Evolutionary conservation across 2,329 filamentous ascomycete genomes (phyloP).

Genomic region (Calonectria pauciramosa): DNA sequence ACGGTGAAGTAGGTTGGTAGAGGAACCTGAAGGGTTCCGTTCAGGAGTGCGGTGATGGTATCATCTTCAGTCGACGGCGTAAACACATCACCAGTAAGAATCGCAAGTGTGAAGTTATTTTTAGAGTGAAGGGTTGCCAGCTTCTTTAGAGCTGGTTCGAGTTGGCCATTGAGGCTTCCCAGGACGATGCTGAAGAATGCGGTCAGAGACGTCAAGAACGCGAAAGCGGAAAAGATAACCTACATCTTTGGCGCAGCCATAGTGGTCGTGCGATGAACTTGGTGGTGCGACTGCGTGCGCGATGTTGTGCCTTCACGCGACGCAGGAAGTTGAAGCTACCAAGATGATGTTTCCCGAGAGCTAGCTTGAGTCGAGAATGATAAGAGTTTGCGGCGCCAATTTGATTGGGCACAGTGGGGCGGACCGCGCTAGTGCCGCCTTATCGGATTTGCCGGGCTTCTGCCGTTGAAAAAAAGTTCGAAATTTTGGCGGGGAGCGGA

Average conservation of each 20-base stretch:
- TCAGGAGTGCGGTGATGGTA: conserved; percentile 73
- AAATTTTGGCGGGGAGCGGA: conserved; percentile 47
- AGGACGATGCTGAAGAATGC: conserved; percentile 76
- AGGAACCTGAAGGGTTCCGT: conserved; percentile 80
- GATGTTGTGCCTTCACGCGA: conserved; percentile 28
- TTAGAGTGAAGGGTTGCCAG: conserved; percentile 85
- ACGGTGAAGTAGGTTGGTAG: conserved; percentile 93
- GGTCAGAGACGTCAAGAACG: conserved; percentile 21
- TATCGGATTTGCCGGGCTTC: conserved; percentile 54
- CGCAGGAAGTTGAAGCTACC: conserved; percentile 10
- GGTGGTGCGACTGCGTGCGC: conserved; percentile 28
- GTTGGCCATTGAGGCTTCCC: conserved; percentile 84
- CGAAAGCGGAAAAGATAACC: conserved; percentile 27
- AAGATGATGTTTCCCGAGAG: conserved; percentile 8
- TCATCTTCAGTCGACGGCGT: conserved; percentile 70
- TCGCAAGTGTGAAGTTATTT: conserved; percentile 88
- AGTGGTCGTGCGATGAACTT: conserved; percentile 25
- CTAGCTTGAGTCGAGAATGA: conserved; percentile 31
- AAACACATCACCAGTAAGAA: conserved; percentile 89
- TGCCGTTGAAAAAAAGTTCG: conserved; percentile 52
- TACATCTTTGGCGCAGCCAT: conserved; percentile 67
- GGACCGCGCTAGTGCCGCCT: conserved; percentile 33
- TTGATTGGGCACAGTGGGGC: conserved; percentile 49
- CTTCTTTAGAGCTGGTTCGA: conserved; percentile 83
- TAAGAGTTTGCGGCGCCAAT: conserved; percentile 51